Evolutionary conservation across 768 basidiomycete genomes (phyloP), one percentile per base, ranked within the genome.

Genomic region (Gloeostereum incarnatum): DNA sequence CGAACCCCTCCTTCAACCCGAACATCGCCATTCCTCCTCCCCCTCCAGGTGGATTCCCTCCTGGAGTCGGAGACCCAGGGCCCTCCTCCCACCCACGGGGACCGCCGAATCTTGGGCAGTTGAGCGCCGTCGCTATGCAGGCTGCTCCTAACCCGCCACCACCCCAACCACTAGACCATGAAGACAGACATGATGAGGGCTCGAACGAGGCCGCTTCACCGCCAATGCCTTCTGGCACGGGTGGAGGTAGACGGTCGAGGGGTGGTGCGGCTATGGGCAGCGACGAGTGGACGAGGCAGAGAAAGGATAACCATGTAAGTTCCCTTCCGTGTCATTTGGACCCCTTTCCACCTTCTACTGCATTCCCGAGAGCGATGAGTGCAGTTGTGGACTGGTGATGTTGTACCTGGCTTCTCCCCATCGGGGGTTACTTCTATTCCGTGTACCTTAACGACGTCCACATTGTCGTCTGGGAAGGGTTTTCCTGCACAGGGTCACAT

Each of bases 301-400:
- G 85, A 44, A 88, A 87, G 52, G 85, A 87, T 47, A 88, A 88
- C 41, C 85, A 88, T 55, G 84, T 81, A 51, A 22, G 78, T 64
- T 17, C 25, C 27, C 18, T 0, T n/a, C n/a, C n/a, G n/a, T n/a
- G n/a, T n/a, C n/a, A n/a, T n/a, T n/a, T n/a, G n/a, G n/a, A n/a
- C n/a, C n/a, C n/a, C n/a, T n/a, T n/a, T n/a, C n/a, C n/a, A n/a
- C n/a, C n/a, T n/a, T n/a, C n/a, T n/a, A n/a, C n/a, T n/a, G n/a
- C n/a, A n/a, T n/a, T n/a, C n/a, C n/a, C n/a, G n/a, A n/a, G n/a
- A n/a, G n/a, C n/a, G n/a, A n/a, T n/a, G n/a, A n/a, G n/a, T n/a
- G n/a, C n/a, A n/a, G n/a, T n/a, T n/a, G n/a, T n/a, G n/a, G n/a
- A n/a, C n/a, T n/a, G n/a, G n/a, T n/a, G n/a, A n/a, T n/a, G n/a